Evolutionary conservation across 2,329 filamentous ascomycete species (phyloP).

Genomic region (Sporothrix variecibatus): DNA sequence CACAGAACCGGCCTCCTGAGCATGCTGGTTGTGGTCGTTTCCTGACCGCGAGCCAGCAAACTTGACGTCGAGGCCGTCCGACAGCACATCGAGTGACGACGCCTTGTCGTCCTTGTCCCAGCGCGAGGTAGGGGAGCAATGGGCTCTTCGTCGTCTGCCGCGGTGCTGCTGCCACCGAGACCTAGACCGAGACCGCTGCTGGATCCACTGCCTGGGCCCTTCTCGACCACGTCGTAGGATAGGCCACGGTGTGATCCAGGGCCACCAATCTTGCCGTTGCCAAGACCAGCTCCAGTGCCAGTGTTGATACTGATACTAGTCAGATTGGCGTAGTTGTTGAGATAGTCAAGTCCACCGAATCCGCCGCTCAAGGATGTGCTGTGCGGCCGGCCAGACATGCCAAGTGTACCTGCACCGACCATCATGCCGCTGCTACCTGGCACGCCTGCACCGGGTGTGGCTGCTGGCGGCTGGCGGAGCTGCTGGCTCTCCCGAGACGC

Average conservation of each 20-base stretch:
- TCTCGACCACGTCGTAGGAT: slow-evolving; percentile 82
- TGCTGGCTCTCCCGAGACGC: slow-evolving; percentile 48
- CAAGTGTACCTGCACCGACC: slow-evolving; percentile 37
- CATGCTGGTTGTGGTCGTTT: slow-evolving; percentile 52
- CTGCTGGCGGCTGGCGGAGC: slow-evolving; percentile 36
- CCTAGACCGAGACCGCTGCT: neutral
- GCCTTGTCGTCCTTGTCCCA: slow-evolving; percentile 84
- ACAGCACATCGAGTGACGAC: slow-evolving; percentile 69
- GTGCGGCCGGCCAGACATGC: slow-evolving; percentile 53
- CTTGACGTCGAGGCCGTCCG: slow-evolving; percentile 72
- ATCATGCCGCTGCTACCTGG: slow-evolving; percentile 9
- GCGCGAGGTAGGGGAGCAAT: slow-evolving; percentile 69
- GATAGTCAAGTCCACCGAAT: neutral
- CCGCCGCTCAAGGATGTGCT: slow-evolving; percentile 51
- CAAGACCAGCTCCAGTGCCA: neutral
- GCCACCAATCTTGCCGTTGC: slow-evolving; percentile 50
- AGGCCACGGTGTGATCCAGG: slow-evolving; percentile 70
- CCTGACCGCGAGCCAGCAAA: slow-evolving; percentile 44
- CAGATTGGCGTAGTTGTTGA: neutral
- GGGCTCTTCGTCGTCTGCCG: slow-evolving; percentile 56
- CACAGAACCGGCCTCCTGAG: slow-evolving; percentile 78
- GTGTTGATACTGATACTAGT: slow-evolving; percentile 6
- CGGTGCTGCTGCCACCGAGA: neutral
- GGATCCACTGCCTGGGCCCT: slow-evolving; percentile 37
- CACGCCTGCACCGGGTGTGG: neutral